Evolutionary conservation across 2,329 filamentous ascomycete genomes (phyloP), one percentile per base, ranked within the genome.

Genomic region (Aschersonia sp.): DNA sequence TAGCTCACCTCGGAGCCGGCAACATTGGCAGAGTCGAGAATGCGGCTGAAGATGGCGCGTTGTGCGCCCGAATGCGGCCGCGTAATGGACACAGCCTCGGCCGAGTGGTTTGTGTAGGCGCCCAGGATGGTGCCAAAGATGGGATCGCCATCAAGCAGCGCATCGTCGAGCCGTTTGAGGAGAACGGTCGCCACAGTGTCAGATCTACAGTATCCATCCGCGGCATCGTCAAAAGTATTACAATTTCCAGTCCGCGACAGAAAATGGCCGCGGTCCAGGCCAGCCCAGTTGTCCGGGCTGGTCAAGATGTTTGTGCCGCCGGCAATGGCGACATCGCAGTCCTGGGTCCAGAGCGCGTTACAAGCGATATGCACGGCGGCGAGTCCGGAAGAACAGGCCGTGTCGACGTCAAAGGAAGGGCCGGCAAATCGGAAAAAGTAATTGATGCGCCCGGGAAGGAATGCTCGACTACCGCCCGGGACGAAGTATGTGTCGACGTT

Each of bases 151-250:
- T 92, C 85, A 1, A 77, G 77, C 46, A 85, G 62, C 1, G 87
- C 87, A 62, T 91, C 86, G 47, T 87, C 82, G 2, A 89, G 77
- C 35, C 86, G 75, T 71, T 94, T 94, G 45, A 92, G 68, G 29
- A 92, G 73, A 45, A 92, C 73, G 0, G 82, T 82, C 2, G 80
- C 85, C 51, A 84, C 83, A 20, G 78, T 81, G 55, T 92, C 86
- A 47, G 80, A 85, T 59, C 86, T 80, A 65, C 85, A 91, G 65
- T 92, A 91, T 1, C 86, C 86, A 63, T 89, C 84, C 2, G 86
- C 86, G 40, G 74, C 78, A 53, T 87, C 82, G 61, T 91, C 85
- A 59, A 87, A 92, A 0, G 85, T 87, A 58, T 87, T 85, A 83
- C 62, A 56, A 38, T 69, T 59, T n/a, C 47, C 45, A 3, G 52